phyloP scores from a whole-genome alignment of 768 basidiomycete genomes.

The Trametes gibbosa region DNA sequence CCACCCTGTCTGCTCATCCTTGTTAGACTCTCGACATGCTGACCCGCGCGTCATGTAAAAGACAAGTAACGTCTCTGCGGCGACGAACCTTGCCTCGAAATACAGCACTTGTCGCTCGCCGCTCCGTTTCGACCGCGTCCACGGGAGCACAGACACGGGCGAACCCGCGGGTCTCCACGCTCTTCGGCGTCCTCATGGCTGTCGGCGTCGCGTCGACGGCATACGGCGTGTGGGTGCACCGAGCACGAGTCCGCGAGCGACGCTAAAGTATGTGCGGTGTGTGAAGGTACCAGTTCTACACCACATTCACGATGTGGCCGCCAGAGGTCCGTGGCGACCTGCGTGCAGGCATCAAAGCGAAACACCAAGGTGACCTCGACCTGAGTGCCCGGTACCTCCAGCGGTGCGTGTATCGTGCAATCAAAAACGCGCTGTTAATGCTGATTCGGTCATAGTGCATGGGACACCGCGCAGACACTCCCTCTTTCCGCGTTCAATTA shows the following conservation, averaged over 20 bases:
- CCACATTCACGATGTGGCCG: slow-evolving; percentile 65
- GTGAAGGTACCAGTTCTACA: slow-evolving; percentile 54
- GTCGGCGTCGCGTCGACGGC: slow-evolving; percentile 41
- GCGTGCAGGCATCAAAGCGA: slow-evolving; percentile 62
- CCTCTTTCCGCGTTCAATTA: slow-evolving; percentile 35
- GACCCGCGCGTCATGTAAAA: neutral
- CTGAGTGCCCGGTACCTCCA: slow-evolving; percentile 51
- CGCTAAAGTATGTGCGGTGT: slow-evolving; percentile 1
- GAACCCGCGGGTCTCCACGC: slow-evolving; percentile 32
- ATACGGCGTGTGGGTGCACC: slow-evolving; percentile 39
- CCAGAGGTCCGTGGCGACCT: slow-evolving; percentile 59
- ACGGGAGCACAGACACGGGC: slow-evolving; percentile 4
- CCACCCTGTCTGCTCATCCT: no score
- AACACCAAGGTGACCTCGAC: slow-evolving; percentile 51
- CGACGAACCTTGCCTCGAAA: neutral
- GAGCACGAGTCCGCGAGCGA: neutral
- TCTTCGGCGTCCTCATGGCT: slow-evolving; percentile 38
- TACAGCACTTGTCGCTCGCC: neutral
- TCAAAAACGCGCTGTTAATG: no score
- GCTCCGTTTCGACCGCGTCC: neutral
- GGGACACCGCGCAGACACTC: slow-evolving; percentile 48
- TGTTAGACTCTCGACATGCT: no score
- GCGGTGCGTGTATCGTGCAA: slow-evolving; percentile 55
- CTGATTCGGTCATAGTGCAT: slow-evolving; percentile 41
- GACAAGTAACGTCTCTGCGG: neutral